A percentile compares a stretch with the other conserved stretches of the same genome.
Conservation (phyloP, 805 yeast genomes). For the Debaryomyces castellii region DNA sequence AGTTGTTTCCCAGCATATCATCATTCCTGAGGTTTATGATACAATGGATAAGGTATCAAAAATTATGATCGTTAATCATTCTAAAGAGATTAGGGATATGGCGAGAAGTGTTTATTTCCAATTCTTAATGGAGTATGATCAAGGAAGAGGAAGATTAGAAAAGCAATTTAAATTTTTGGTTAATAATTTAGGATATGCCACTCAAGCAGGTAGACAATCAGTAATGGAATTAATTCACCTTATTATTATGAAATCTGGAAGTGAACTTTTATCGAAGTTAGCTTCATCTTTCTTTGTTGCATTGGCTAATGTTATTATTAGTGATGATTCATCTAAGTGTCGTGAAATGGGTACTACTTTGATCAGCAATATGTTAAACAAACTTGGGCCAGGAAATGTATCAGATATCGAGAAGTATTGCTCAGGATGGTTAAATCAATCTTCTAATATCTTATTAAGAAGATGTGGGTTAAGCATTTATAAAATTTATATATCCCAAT, state of each 20-base stretch:
- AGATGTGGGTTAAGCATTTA: slow-evolving; percentile 76
- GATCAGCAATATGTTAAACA: slow-evolving; percentile 52
- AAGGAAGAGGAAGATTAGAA: slow-evolving; percentile 80
- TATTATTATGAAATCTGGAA: slow-evolving; percentile 64
- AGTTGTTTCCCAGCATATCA: slow-evolving; percentile 66
- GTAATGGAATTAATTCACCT: slow-evolving; percentile 83
- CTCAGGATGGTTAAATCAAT: slow-evolving; percentile 63
- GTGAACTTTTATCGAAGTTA: slow-evolving; percentile 56
- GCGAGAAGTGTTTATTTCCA: slow-evolving; percentile 81
- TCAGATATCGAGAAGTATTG: slow-evolving; percentile 42
- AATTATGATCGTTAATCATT: slow-evolving; percentile 87
- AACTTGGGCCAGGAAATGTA: slow-evolving; percentile 37
- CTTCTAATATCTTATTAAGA: slow-evolving; percentile 49
- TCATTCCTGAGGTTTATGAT: slow-evolving; percentile 88
- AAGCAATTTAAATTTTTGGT: slow-evolving; percentile 81
- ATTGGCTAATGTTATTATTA: slow-evolving; percentile 69
- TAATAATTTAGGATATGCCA: slow-evolving; percentile 77
- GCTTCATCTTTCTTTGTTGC: slow-evolving; percentile 81
- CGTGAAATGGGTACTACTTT: slow-evolving; percentile 78
- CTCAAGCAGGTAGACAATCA: slow-evolving; percentile 83
- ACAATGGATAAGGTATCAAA: slow-evolving; percentile 76
- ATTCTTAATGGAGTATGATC: slow-evolving; percentile 92
- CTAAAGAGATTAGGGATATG: slow-evolving; percentile 77
- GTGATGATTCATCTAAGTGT: slow-evolving; percentile 77
- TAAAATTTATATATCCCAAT: slow-evolving; percentile 54